A percentile compares a stretch with the other conserved stretches of the same genome.
phyloP scores from a whole-genome alignment of 1,284 basidiomycete species.

The Tylopilus orsonianus region DNA sequence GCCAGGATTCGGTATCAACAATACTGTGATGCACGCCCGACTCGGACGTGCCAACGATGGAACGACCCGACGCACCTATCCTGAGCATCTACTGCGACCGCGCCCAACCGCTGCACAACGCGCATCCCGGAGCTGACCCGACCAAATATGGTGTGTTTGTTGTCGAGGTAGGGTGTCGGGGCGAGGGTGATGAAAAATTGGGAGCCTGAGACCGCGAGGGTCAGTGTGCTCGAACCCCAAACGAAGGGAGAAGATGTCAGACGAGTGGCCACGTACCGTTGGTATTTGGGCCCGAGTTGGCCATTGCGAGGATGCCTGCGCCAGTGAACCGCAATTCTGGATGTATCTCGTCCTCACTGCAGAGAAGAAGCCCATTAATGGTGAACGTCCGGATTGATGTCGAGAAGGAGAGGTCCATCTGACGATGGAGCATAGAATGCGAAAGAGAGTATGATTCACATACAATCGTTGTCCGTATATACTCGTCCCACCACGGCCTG shows the following conservation, averaged over 20 bases:
- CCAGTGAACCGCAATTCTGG: constrained; percentile 90
- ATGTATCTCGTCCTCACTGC: constrained; percentile 81
- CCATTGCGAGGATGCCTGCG: constrained; percentile 96
- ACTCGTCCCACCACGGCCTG: constrained; percentile 89
- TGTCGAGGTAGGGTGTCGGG: constrained; percentile 89
- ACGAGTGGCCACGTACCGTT: constrained; percentile 61
- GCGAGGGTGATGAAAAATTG: constrained; percentile 92
- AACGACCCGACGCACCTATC: constrained; percentile 57
- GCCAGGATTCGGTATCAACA: neutral
- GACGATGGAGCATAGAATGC: neutral
- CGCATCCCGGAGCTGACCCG: constrained; percentile 85
- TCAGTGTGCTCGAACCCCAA: neutral
- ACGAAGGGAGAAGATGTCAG: neutral
- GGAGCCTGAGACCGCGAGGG: constrained; percentile 50
- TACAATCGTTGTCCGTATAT: constrained; percentile 92
- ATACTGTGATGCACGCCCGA: no score
- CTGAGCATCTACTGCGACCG: constrained; percentile 76
- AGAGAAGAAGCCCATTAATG: neutral
- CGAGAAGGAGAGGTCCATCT: neutral
- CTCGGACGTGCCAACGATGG: no score
- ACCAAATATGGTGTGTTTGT: constrained; percentile 94
- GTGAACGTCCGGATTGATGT: no score
- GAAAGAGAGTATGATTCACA: constrained; percentile 36
- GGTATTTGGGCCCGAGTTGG: constrained; percentile 91
- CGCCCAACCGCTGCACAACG: constrained; percentile 79